phyloP scores from a whole-genome alignment of 768 basidiomycete genomes.

The Mycena rosella region DNA sequence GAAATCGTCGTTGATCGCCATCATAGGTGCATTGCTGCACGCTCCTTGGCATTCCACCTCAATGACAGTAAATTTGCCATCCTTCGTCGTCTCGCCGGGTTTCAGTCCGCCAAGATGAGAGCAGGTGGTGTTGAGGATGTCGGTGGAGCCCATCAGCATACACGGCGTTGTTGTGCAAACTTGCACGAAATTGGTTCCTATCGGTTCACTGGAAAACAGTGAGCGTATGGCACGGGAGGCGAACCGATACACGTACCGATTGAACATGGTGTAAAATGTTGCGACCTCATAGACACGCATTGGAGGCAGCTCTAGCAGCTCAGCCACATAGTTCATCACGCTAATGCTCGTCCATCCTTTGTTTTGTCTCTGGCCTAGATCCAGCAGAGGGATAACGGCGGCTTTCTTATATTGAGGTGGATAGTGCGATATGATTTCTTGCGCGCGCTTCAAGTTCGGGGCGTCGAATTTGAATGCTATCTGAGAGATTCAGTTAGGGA shows the following conservation, averaged over 20 bases:
- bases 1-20: conserved; percentile 96
- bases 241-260: conserved; percentile 73
- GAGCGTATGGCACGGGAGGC: neutral
- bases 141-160: conserved; percentile 93
- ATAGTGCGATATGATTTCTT: conserved; percentile 93
- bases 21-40: conserved; percentile 98
- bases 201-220: conserved; percentile 77
- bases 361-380: conserved; percentile 97
- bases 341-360: conserved; percentile 98
- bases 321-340: conserved; percentile 99
- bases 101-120: conserved; percentile 85
- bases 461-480: conserved; percentile 90
- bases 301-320: conserved; percentile 91
- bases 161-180: conserved; percentile 99
- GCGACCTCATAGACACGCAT: conserved; percentile 99
- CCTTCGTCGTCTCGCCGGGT: conserved; percentile 93
- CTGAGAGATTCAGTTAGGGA: conserved; percentile 52
- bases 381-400: conserved; percentile 95
- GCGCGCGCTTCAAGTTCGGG: conserved; percentile 86
- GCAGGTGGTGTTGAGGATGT: conserved; percentile 89
- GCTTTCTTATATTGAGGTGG: conserved; percentile 99
- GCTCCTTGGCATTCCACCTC: conserved; percentile 99
- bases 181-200: conserved; percentile 94
- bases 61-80: conserved; percentile 96
- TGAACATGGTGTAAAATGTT: conserved; percentile 99